Conservation (phyloP, 805 yeast genomes). For the Candida fluviatilis region DNA sequence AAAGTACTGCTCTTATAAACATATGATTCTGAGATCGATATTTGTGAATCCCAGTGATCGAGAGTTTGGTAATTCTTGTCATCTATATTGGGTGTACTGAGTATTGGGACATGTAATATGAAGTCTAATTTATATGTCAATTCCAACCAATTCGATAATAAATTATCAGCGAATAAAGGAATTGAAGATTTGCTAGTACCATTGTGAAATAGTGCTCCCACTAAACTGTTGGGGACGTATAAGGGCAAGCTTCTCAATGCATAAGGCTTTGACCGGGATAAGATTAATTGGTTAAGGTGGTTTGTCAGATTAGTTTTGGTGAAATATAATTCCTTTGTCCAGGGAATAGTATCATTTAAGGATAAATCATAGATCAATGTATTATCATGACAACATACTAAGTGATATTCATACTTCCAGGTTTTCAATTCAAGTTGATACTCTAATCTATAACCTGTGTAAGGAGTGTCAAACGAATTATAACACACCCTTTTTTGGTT, state of each 20-base stretch:
- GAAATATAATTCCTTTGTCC: slow-evolving; percentile 15
- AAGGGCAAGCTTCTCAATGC: slow-evolving; percentile 19
- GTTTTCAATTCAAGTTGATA: slow-evolving; percentile 13
- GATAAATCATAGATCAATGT: slow-evolving; percentile 17
- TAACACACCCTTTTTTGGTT: slow-evolving; percentile 3
- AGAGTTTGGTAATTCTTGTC: slow-evolving; percentile 11
- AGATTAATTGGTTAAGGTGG: slow-evolving; percentile 6
- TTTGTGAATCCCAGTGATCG: slow-evolving; percentile 16
- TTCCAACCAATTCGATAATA: slow-evolving; percentile 26
- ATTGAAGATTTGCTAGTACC: slow-evolving; percentile 7
- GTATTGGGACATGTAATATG: slow-evolving; percentile 24
- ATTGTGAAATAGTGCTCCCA: slow-evolving; percentile 19
- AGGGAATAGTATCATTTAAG: slow-evolving; percentile 19
- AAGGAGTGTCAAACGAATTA: slow-evolving; percentile 7
- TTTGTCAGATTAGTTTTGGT: slow-evolving; percentile 3
- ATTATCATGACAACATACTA: slow-evolving; percentile 28
- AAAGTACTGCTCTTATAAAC: slow-evolving; percentile 6
- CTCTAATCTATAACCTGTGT: slow-evolving; percentile 28
- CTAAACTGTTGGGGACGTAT: slow-evolving; percentile 22
- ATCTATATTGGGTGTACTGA: slow-evolving; percentile 26
- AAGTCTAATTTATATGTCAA: slow-evolving; percentile 12
- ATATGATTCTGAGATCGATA: slow-evolving; percentile 18
- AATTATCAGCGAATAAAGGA: slow-evolving; percentile 25
- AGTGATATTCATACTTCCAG: slow-evolving; percentile 14
- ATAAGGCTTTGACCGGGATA: slow-evolving; percentile 20